Percentiles rank a stretch among this genome's conserved stretches.
Conservation (phyloP, 2,329 filamentous ascomycete genomes). For the Penicillium sp. region DNA sequence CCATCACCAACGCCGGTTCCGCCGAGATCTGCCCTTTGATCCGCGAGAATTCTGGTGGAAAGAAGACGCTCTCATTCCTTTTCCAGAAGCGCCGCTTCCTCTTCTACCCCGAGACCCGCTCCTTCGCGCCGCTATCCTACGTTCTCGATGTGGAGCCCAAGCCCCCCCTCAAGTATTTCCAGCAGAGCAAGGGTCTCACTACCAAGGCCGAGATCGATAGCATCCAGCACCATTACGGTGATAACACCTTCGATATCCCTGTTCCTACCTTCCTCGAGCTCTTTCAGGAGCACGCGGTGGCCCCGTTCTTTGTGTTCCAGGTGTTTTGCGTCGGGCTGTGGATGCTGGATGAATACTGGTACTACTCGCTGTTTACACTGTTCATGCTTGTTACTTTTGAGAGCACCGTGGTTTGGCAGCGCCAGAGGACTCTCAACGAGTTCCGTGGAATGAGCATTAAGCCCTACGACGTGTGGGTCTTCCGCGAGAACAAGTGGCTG, state of each 20-base stretch:
- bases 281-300: slow-evolving; percentile 97
- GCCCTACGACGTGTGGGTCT: slow-evolving; percentile 91
- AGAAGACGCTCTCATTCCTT: slow-evolving; percentile 76
- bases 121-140: slow-evolving; percentile 79
- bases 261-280: slow-evolving; percentile 93
- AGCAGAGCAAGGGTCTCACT: slow-evolving; percentile 70
- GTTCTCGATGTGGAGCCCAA: slow-evolving; percentile 80
- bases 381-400: slow-evolving; percentile 98
- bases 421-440: slow-evolving; percentile 89
- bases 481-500: slow-evolving; percentile 79
- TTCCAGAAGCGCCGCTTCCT: slow-evolving; percentile 98
- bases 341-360: slow-evolving; percentile 99
- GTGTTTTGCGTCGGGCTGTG: slow-evolving; percentile 97
- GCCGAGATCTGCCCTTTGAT: slow-evolving; percentile 81
- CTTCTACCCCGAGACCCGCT: slow-evolving; percentile 65
- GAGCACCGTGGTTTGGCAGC: slow-evolving; percentile 98
- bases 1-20: slow-evolving; percentile 79
- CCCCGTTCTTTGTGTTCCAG: slow-evolving; percentile 99
- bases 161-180: slow-evolving; percentile 71
- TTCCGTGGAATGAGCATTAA: slow-evolving; percentile 99
- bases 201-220: slow-evolving; percentile 70
- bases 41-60: slow-evolving; percentile 69
- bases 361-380: slow-evolving; percentile 97
- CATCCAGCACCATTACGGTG: slow-evolving; percentile 87
- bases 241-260: slow-evolving; percentile 95